Evolutionary conservation across 2,329 filamentous ascomycete species (phyloP).

Genomic region (Diaporthe sp.): DNA sequence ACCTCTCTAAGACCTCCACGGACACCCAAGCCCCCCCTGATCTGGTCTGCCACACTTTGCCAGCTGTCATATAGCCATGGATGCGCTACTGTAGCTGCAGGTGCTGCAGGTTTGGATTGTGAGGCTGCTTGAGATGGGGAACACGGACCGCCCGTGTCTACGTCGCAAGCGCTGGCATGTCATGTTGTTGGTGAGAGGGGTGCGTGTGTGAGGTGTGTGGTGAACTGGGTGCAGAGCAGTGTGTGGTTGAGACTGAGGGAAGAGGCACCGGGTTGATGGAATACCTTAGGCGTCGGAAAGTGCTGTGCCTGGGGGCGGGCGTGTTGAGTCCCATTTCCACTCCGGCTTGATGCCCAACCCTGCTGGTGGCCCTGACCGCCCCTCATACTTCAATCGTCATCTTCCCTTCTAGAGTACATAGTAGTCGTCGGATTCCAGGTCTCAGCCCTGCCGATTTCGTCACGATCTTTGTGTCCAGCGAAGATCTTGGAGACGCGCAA

Average conservation of each 20-base stretch:
- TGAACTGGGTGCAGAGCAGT: constrained; percentile 4
- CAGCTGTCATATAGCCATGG: constrained; percentile 37
- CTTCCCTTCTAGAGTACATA: constrained; percentile 18
- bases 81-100: constrained; percentile 34
- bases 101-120: constrained; percentile 16
- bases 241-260: constrained; percentile 27
- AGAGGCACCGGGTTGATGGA: constrained; percentile 24
- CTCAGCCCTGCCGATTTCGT: constrained; percentile 33
- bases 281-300: constrained; percentile 7
- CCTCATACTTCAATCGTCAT: constrained; percentile 34
- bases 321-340: constrained; percentile 10
- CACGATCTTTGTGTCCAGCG: constrained; percentile 29
- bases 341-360: constrained; percentile 40
- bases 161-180: constrained; percentile 31
- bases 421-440: background rate
- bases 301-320: background rate
- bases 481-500: background rate
- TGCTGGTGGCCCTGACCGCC: constrained; percentile 31
- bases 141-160: constrained; percentile 22
- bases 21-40: constrained; percentile 21
- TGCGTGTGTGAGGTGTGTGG: background rate
- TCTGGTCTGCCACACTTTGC: constrained; percentile 32
- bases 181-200: constrained; percentile 19
- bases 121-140: constrained; percentile 34
- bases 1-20: background rate